Percentiles rank a stretch among this genome's conserved stretches.
Evolutionary conservation across 1,139 yeast species (phyloP).

Genomic region (Kurtzmaniella quercitrusa): DNA sequence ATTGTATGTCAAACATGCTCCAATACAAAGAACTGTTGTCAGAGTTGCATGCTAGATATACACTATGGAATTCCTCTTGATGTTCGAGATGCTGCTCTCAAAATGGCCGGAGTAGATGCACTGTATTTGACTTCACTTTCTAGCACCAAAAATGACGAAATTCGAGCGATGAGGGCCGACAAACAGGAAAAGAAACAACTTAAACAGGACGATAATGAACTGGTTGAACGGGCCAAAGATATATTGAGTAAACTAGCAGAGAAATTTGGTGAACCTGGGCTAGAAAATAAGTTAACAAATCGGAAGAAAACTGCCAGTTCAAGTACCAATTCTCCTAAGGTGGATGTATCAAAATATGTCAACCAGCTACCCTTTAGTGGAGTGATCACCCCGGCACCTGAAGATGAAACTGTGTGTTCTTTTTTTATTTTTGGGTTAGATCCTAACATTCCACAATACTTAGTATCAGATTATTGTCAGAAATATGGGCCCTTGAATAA

Average conservation of each 20-base stretch:
- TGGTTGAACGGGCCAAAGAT: slow-evolving; percentile 22
- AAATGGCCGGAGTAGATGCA: slow-evolving; percentile 57
- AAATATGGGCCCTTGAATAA: slow-evolving; percentile 44
- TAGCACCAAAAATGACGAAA: slow-evolving; percentile 31
- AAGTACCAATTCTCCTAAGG: slow-evolving; percentile 12
- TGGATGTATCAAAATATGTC: slow-evolving; percentile 46
- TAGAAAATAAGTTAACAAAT: slow-evolving; percentile 2
- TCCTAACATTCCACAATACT: slow-evolving; percentile 62
- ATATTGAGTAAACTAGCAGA: slow-evolving; percentile 39
- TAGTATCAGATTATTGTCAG: slow-evolving; percentile 46
- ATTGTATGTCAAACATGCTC: slow-evolving; percentile 77
- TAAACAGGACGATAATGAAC: slow-evolving; percentile 13
- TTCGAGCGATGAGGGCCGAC: slow-evolving; percentile 39
- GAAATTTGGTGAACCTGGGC: slow-evolving; percentile 20
- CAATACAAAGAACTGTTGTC: slow-evolving; percentile 76
- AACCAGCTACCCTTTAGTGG: slow-evolving; percentile 62
- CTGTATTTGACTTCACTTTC: neutral
- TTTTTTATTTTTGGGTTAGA: slow-evolving; percentile 73
- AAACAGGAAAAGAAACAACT: slow-evolving; percentile 23
- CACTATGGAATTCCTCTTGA: slow-evolving; percentile 75
- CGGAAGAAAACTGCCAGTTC: slow-evolving; percentile 8
- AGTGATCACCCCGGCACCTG: slow-evolving; percentile 36
- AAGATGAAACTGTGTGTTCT: slow-evolving; percentile 40
- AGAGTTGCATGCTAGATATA: slow-evolving; percentile 78
- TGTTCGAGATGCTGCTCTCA: slow-evolving; percentile 75